Conservation (phyloP, 139 green algal species). For the Chlamydomonas incerta region DNA sequence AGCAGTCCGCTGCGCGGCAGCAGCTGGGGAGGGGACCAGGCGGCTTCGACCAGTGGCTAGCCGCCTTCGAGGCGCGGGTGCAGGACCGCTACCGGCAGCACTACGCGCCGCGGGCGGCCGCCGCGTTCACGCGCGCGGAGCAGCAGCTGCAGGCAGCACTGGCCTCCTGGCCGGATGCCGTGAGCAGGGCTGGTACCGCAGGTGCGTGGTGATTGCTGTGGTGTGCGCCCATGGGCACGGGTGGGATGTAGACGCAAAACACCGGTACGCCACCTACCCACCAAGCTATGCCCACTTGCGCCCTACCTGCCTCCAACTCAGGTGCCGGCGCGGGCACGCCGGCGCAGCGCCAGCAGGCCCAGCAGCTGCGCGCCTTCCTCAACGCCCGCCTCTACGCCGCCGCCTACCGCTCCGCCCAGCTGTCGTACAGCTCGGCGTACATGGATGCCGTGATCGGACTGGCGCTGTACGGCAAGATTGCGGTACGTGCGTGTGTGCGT, state of each 20-base stretch:
- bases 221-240: no score
- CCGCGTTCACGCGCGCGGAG: no score
- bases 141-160: background rate
- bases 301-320: no score
- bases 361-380: background rate
- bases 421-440: conserved; percentile 4
- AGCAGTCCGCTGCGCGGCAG: no score
- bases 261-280: no score
- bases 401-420: background rate
- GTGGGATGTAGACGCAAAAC: no score
- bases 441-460: conserved; percentile 23
- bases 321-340: background rate
- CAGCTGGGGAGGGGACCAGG: background rate
- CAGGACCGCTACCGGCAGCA: background rate
- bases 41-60: background rate
- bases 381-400: conserved; percentile 23
- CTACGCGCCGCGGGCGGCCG: no score
- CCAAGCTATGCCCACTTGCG: no score
- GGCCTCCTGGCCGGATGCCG: background rate
- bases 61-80: background rate
- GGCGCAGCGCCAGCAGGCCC: background rate
- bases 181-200: no score
- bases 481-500: background rate
- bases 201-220: no score
- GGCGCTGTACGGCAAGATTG: conserved; percentile 40